A percentile compares a stretch with the other conserved stretches of the same genome.
phyloP scores from a whole-genome alignment of 768 basidiomycete species.

The Naganishia friedmannii region DNA sequence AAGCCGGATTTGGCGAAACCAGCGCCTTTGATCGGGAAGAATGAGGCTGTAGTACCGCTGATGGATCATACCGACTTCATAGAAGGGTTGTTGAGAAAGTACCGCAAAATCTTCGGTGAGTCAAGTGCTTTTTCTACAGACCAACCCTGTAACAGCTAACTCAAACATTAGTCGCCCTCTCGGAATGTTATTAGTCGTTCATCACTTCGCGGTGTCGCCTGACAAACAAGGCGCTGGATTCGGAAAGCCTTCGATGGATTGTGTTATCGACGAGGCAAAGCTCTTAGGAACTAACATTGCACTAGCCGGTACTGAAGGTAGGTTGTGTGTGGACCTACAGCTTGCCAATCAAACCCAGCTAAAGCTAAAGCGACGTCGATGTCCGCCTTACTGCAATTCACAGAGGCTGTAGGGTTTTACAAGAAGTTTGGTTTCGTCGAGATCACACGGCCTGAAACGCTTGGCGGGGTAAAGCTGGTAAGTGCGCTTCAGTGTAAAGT shows the following conservation, averaged over 20 bases:
- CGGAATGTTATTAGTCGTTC: neutral
- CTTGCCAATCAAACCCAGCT: neutral
- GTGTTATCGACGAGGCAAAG: neutral
- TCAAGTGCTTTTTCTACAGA: neutral
- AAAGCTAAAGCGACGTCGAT: neutral
- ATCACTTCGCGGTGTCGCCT: neutral
- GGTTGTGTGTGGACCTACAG: neutral
- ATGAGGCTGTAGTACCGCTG: too few species aligned
- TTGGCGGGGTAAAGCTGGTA: neutral
- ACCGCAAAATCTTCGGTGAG: neutral
- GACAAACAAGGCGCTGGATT: neutral
- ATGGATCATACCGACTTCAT: too few species aligned
- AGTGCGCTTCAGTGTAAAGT: neutral
- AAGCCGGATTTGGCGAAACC: too few species aligned
- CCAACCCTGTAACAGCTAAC: neutral
- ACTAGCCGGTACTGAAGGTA: neutral
- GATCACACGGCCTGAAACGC: neutral
- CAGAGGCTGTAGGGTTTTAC: constrained; percentile 3
- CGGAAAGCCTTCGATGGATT: neutral
- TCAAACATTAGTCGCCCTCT: neutral
- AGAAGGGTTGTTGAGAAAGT: neutral
- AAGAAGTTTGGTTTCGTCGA: constrained; percentile 3
- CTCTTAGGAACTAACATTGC: neutral
- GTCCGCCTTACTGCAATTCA: neutral
- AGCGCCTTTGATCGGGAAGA: too few species aligned